A percentile compares a stretch with the other conserved stretches of the same genome.
These are phyloP conservation scores for Allium cepa DNA, from an alignment of 106 monocot species.

Conservation along the genomic window DNA sequence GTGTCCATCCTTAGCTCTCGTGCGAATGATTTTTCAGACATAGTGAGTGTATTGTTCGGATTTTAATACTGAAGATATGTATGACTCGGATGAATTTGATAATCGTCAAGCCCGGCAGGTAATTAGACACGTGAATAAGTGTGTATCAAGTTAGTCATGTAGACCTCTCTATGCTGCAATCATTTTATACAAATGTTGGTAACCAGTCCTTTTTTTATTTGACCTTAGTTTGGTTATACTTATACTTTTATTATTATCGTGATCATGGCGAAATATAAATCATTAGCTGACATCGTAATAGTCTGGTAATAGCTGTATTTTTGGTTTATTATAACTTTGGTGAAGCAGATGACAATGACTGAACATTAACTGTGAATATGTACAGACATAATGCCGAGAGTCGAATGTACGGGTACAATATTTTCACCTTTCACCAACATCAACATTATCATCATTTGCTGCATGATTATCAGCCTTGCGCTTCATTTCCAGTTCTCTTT, in stretches of 20 bases:
- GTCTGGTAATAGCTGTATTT: no score
- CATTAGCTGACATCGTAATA: background rate
- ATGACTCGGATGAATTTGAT: no score
- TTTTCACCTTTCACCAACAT: constrained; percentile 28
- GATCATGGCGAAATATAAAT: background rate
- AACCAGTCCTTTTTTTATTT: no score
- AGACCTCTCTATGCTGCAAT: no score
- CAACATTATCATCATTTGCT: constrained; percentile 18
- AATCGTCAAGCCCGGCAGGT: no score
- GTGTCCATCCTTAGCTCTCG: no score
- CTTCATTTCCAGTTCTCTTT: constrained; percentile 75
- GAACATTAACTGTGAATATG: background rate
- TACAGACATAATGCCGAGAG: background rate
- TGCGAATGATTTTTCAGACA: no score
- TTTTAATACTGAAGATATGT: no score
- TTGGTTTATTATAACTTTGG: background rate
- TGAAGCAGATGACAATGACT: background rate
- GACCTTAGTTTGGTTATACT: background rate
- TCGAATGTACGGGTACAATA: background rate
- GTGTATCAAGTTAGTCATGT: no score
- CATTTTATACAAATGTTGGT: no score
- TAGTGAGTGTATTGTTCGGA: no score
- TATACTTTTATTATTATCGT: background rate
- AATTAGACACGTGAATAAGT: no score
- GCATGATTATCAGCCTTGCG: constrained; percentile 58